A percentile compares a stretch with the other conserved stretches of the same genome.
Evolutionary conservation across 768 basidiomycete genomes (phyloP).

Genomic region (Austroboletus festivus): DNA sequence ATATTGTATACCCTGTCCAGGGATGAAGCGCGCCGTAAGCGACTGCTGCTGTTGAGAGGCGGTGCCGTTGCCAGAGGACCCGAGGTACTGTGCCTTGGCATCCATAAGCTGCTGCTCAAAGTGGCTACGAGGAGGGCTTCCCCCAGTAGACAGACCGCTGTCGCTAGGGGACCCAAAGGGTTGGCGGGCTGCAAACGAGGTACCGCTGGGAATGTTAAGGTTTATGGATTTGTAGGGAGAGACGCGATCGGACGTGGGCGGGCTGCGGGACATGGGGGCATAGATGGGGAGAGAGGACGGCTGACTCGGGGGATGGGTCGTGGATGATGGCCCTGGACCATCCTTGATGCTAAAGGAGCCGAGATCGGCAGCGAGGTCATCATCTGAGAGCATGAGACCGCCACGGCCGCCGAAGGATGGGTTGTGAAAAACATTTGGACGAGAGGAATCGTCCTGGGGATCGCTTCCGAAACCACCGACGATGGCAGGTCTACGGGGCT

Average conservation of each 20-base stretch:
- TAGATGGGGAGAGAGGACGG: conserved; percentile 78
- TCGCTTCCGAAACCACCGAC: conserved; percentile 59
- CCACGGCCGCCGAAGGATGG: conserved; percentile 46
- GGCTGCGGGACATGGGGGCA: conserved; percentile 63
- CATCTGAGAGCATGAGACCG: conserved; percentile 70
- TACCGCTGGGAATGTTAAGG: conserved; percentile 50
- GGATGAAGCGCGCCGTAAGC: conserved; percentile 58
- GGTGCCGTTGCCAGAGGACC: conserved; percentile 14
- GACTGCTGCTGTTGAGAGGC: conserved; percentile 24
- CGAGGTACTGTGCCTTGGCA: conserved; percentile 36
- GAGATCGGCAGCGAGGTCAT: conserved; percentile 74
- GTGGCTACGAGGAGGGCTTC: conserved; percentile 47
- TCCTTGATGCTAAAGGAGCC: conserved; percentile 53
- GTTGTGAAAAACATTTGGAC: conserved; percentile 32
- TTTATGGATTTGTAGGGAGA: conserved; percentile 63
- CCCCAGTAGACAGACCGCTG: conserved; percentile 47
- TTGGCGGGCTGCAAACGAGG: conserved; percentile 42
- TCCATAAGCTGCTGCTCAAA: conserved; percentile 48
- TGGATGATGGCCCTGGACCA: conserved; percentile 37
- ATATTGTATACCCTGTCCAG: conserved; percentile 64
- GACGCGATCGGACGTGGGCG: conserved; percentile 48
- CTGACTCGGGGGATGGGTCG: conserved; percentile 56
- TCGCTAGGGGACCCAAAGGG: conserved; percentile 59
- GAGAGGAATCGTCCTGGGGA: conserved; percentile 38
- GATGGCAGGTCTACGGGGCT: conserved; percentile 62